Evolutionary conservation across 139 green algal species (phyloP), one percentile per base, ranked within the genome.

Genomic region (Ulvella scutata): DNA sequence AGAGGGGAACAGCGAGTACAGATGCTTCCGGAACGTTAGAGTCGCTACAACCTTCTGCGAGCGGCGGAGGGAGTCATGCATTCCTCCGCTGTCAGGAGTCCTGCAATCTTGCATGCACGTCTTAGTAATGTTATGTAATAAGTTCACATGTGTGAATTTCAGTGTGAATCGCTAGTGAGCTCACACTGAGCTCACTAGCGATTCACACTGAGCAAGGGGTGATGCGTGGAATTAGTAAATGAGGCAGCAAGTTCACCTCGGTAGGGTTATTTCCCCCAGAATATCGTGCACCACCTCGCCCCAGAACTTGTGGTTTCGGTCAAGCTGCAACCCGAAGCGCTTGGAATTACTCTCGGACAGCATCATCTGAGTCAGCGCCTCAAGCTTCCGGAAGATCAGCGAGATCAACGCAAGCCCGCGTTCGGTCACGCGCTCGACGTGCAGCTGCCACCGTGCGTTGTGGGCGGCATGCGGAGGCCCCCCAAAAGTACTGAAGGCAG

Each of bases 1-100:
- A 26, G 51, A 67, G 51, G 51, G 51, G 51, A 67, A 67, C 51
- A 67, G 51, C 51, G 51, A 36, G n/a, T n/a, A 67, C n/a, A 67
- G 51, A 26, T 67, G 51, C 51, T 67, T 67, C 13, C 51, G 51
- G 51, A 67, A 67, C n/a, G 51, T 67, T 10, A 67, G 51, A 1
- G 51, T 26, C n/a, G 51, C 51, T n/a, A 67, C 51, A 26, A 67
- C 51, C 51, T 67, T 67, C 9, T 67, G 51, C n/a, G n/a, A n/a
- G 9, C 20, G 51, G 9, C 51, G 51, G 9, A 36, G 51, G n/a
- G 51, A 26, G 51, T 67, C 51, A n/a, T n/a, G n/a, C n/a, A 36
- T 6, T 26, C n/a, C n/a, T n/a, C 13, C 0, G 0, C 4, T 26
- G 51, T 67, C 51, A 6, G 51, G 51, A 9, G 51, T 67, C 51